phyloP scores from a whole-genome alignment of 139 green algal genomes.

The Ostreobium quekettii region DNA sequence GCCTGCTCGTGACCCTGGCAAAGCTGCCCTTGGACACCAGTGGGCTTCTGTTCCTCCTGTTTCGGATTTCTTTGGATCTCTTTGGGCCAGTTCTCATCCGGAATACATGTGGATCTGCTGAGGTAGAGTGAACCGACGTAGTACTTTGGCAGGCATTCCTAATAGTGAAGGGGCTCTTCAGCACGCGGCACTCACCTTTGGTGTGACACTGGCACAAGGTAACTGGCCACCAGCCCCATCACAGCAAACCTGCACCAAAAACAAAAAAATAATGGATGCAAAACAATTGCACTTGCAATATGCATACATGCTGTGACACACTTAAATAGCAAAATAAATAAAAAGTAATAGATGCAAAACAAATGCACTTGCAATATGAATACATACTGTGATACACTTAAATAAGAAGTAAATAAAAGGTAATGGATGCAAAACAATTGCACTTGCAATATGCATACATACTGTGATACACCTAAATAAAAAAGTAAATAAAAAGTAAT shows the following conservation, averaged over 20 bases:
- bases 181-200: background rate
- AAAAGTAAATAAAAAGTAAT: no score
- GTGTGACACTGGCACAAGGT: background rate
- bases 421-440: background rate
- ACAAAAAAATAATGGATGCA: background rate
- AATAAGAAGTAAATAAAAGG: background rate
- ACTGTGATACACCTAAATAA: no score
- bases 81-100: background rate
- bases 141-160: no score
- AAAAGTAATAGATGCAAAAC: no score
- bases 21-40: background rate
- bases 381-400: no score
- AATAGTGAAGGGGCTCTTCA: no score
- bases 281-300: slow-evolving; percentile 10
- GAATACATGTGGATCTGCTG: background rate
- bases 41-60: background rate
- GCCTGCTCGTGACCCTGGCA: background rate
- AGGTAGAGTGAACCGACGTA: background rate
- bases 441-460: no score
- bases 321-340: no score
- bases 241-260: slow-evolving; percentile 11
- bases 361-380: no score
- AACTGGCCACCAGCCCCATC: slow-evolving; percentile 13
- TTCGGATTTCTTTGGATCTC: background rate
- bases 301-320: no score